Evolutionary conservation across 306 rosid genomes (phyloP), one percentile per base, ranked within the genome.

Genomic region (Gastrolobium villosum): DNA sequence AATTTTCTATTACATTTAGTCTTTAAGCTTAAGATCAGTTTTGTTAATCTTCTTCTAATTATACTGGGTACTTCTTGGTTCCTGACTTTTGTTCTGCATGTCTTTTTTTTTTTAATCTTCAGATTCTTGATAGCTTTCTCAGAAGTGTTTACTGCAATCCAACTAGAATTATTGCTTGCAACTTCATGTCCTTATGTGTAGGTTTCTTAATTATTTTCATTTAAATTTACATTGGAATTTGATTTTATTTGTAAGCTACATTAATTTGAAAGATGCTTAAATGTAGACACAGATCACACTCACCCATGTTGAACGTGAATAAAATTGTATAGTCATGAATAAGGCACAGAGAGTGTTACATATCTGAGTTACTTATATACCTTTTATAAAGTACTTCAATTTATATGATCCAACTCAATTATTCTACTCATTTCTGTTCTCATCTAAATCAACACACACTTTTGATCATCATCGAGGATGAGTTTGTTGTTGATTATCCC

Each of bases 91-190:
- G 46, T 8, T 50, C 30, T 74, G 81, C 68, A 35, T 54, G 37
- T 40, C 35, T 57, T 72, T 65, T 49, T 41, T 63, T 55, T 32
- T 74, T 64, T 31, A 8, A 44, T 41, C 68, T 69, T 80, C 48
- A 69, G 59, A 76, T 59, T 74, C 46, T 74, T 61, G 74, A 34
- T 64, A 40, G 43, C 74, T 56, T 81, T 56, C 74, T 53, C 61
- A 2, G 2, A 14, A 28, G 32, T 80, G 74, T 65, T 80, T 64
- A 76, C 56, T 71, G 60, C 74, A 64, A 72, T 80, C 48, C 57
- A 31, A 49, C 43, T 73, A 78, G 74, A 83, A 56, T 30, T 72
- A 49, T 65, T 65, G 72, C 77, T 57, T 46, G 65, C 79, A 48
- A 39, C 60, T 64, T 28, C 79, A 43, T 71, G 50, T 72, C 26